phyloP scores from a whole-genome alignment of 2,329 filamentous ascomycete genomes.

The Calycina marina region DNA sequence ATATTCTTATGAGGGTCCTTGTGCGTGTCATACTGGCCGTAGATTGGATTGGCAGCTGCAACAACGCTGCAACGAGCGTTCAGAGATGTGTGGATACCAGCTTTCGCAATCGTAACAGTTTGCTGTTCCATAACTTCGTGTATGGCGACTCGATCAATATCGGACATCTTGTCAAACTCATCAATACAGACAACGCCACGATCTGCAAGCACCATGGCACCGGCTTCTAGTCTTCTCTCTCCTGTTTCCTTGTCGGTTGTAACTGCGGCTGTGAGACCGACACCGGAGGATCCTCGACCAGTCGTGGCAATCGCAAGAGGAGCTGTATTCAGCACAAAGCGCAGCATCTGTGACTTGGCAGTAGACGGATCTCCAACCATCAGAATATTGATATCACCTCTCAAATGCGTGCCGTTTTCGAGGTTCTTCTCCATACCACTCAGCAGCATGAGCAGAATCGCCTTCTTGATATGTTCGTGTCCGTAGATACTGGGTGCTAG shows the following conservation, averaged over 20 bases:
- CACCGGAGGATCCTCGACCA: constrained; percentile 88
- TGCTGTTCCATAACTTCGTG: constrained; percentile 99
- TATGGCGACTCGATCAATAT: constrained; percentile 93
- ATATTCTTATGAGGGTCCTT: constrained; percentile 99
- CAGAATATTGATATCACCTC: constrained; percentile 97
- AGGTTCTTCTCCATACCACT: constrained; percentile 97
- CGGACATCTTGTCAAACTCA: constrained; percentile 99
- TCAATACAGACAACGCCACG: constrained; percentile 97
- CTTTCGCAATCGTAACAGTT: constrained; percentile 97
- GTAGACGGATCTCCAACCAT: constrained; percentile 99
- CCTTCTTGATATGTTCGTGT: constrained; percentile 95
- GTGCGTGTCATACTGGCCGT: constrained; percentile 95
- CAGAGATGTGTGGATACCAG: constrained; percentile 91
- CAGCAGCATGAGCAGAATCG: constrained; percentile 85
- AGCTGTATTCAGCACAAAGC: constrained; percentile 94
- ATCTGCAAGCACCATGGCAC: constrained; percentile 97
- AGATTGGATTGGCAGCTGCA: constrained; percentile 93
- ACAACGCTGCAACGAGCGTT: constrained; percentile 95
- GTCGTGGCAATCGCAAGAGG: constrained; percentile 94
- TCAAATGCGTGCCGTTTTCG: constrained; percentile 92
- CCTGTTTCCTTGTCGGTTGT: constrained; percentile 96
- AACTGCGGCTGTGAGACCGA: constrained; percentile 93
- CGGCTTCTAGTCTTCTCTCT: constrained; percentile 84
- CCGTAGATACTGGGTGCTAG: constrained; percentile 93
- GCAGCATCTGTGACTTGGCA: constrained; percentile 92